Evolutionary conservation across 75 land plant species (phyloP), one percentile per base, ranked within the genome.

Genomic region (Azolla pinnata): DNA sequence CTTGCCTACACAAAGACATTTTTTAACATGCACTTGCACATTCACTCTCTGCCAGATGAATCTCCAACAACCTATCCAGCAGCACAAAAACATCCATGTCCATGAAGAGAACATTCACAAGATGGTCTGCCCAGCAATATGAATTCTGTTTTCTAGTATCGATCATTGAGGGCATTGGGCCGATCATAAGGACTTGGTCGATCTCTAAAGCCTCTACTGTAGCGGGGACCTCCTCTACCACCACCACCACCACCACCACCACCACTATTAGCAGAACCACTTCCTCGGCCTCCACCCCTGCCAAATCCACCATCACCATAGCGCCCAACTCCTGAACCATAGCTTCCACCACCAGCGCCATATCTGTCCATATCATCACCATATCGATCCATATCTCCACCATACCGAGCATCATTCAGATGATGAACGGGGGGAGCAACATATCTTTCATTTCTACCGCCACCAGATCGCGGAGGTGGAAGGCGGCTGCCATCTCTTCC

Each of bases 141-240:
- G n/a, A n/a, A n/a, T n/a, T n/a, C n/a, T n/a, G n/a, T n/a, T n/a
- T n/a, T n/a, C n/a, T n/a, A n/a, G n/a, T n/a, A n/a, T n/a, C n/a
- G n/a, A n/a, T n/a, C n/a, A n/a, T n/a, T n/a, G n/a, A n/a, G n/a
- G n/a, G n/a, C 74, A 51, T 66, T 58, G 16, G 81, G 76, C 0
- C 92, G 89, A 10, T 85, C 90, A 80, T 88, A 88, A 31, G 90
- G 89, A 32, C 85, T 89, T 47, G 93, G 70, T 7, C 93, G 77
- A 48, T 88, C 93, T 14, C 42, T 38, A 38, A 8, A 84, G 46
- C 74, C 51, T 38, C 79, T 70, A 28, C 74, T 72, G 0, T 68
- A 81, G 45, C 62, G 49, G 0, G 81, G 72, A 0, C 74, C 63
- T 14, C 75, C 67, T 0, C 81, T 81, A 32, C 84, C 81, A 56